A percentile compares a stretch with the other conserved stretches of the same genome.
These are phyloP conservation scores for Starmerella khaoyaiensis DNA, from an alignment of 805 yeast species.

Conservation along the genomic window DNA sequence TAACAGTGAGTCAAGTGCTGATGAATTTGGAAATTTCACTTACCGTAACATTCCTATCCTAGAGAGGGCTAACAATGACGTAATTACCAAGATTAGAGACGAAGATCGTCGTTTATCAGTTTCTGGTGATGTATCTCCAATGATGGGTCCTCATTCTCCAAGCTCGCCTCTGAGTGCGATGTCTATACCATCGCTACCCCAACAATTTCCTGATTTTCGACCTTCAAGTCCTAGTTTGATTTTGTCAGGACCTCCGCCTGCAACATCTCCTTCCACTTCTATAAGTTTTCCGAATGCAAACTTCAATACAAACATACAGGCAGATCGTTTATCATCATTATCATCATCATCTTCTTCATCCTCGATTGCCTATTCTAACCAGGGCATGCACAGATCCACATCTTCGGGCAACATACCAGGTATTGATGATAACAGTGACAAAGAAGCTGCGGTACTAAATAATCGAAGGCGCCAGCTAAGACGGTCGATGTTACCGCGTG, in stretches of 20 bases:
- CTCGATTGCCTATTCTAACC: background rate
- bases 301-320: background rate
- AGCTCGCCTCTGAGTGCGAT: slow-evolving; percentile 4
- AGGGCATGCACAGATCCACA: background rate
- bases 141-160: slow-evolving; percentile 26
- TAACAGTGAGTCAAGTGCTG: slow-evolving; percentile 11
- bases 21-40: slow-evolving; percentile 78
- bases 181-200: background rate
- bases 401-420: background rate
- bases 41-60: slow-evolving; percentile 79
- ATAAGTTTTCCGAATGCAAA: background rate
- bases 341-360: slow-evolving; percentile 1
- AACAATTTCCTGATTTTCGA: background rate
- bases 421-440: slow-evolving; percentile 10
- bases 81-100: slow-evolving; percentile 68
- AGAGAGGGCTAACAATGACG: slow-evolving; percentile 89
- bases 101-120: slow-evolving; percentile 40
- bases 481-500: slow-evolving; percentile 13
- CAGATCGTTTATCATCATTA: background rate
- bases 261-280: background rate
- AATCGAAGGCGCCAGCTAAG: slow-evolving; percentile 17
- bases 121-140: slow-evolving; percentile 28
- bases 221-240: slow-evolving; percentile 7
- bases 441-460: slow-evolving; percentile 17
- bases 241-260: slow-evolving; percentile 5